Evolutionary conservation across 192 early-diverging fungal genomes (phyloP).

Genomic region (Gaertneriomyces semiglobifer): DNA sequence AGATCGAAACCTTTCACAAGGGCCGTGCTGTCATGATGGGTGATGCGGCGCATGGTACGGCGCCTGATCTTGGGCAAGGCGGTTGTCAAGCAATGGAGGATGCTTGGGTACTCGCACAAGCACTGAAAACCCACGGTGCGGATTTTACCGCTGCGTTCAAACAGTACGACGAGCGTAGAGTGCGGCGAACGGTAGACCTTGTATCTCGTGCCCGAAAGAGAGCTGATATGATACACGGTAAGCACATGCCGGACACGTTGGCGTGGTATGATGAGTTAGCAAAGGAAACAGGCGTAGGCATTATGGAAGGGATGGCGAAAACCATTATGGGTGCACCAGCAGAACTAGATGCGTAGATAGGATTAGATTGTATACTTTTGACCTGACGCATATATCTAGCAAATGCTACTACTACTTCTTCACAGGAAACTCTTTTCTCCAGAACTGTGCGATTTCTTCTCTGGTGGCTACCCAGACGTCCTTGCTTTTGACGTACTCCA

Average conservation of each 20-base stretch:
- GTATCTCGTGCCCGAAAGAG: slow-evolving; percentile 18
- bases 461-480: slow-evolving; percentile 51
- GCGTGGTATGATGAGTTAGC: slow-evolving; percentile 22
- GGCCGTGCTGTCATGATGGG: slow-evolving; percentile 17
- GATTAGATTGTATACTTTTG: too few relatives aligned
- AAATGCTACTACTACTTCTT: neutral
- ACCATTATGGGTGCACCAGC: slow-evolving; percentile 13
- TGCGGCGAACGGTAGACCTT: slow-evolving; percentile 18
- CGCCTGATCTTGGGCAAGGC: slow-evolving; percentile 24
- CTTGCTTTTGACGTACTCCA: slow-evolving; percentile 45
- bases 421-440: slow-evolving; percentile 30
- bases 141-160: slow-evolving; percentile 10
- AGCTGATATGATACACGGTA: slow-evolving; percentile 26
- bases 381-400: too few relatives aligned
- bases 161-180: slow-evolving; percentile 9
- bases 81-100: slow-evolving; percentile 29
- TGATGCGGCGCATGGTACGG: slow-evolving; percentile 21
- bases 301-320: slow-evolving; percentile 23
- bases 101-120: slow-evolving; percentile 19
- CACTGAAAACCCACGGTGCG: slow-evolving; percentile 10
- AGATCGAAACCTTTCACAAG: slow-evolving; percentile 16
- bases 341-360: neutral
- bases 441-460: slow-evolving; percentile 49
- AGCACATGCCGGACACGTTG: slow-evolving; percentile 11
- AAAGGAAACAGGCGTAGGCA: slow-evolving; percentile 10